Conservation (phyloP, 345 rosid species). For the Xanthoceras sorbifolium region DNA sequence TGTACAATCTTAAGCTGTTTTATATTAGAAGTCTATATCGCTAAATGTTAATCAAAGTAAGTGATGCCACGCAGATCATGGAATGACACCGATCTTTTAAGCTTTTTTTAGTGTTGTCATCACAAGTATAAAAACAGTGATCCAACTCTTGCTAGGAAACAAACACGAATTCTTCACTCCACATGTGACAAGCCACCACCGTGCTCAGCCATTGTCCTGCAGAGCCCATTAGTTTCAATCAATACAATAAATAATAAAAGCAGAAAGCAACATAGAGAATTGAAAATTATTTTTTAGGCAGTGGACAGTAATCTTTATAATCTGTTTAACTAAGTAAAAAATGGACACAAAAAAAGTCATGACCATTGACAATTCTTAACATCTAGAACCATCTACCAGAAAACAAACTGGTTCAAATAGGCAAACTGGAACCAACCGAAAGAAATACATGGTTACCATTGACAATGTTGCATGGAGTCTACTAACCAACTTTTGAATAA, state of each 20-base stretch:
- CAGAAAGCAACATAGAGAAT: background rate
- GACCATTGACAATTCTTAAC: background rate
- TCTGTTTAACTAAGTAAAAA: background rate
- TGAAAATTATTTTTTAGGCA: background rate
- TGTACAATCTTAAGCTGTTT: background rate
- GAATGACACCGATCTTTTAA: background rate
- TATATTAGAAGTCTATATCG: background rate
- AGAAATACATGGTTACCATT: background rate
- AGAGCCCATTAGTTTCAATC: slow-evolving; percentile 14
- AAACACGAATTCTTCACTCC: too few relatives aligned
- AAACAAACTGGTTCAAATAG: background rate
- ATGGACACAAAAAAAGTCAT: too few relatives aligned
- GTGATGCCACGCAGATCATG: background rate
- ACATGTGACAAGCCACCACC: too few relatives aligned
- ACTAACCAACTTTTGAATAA: background rate
- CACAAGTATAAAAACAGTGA: too few relatives aligned
- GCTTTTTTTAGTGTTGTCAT: too few relatives aligned
- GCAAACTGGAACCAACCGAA: background rate
- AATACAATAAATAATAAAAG: background rate
- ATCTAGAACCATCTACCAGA: background rate
- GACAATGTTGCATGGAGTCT: background rate
- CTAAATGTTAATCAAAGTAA: background rate
- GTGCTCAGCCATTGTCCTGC: too few relatives aligned
- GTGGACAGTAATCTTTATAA: too few relatives aligned
- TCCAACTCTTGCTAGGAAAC: too few relatives aligned